phyloP scores from a whole-genome alignment of 495 filamentous ascomycete genomes.

The Tuber brumale region DNA sequence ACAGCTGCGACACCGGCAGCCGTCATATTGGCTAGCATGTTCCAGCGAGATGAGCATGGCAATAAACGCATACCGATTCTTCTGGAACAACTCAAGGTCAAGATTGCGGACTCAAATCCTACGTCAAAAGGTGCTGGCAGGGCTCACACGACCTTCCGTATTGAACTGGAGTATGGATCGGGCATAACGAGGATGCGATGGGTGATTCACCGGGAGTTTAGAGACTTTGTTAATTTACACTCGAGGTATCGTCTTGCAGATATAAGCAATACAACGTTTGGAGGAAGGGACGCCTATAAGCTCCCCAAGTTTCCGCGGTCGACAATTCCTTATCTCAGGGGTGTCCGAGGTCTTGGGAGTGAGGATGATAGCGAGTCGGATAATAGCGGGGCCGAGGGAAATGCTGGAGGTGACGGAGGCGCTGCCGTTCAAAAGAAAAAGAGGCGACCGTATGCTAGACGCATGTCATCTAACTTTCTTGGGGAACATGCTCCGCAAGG shows the following conservation, averaged over 20 bases:
- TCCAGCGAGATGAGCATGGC: conserved; percentile 92
- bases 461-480: conserved; percentile 48
- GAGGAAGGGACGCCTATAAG: conserved; percentile 46
- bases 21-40: conserved; percentile 89
- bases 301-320: conserved; percentile 83
- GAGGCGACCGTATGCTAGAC: conserved; percentile 55
- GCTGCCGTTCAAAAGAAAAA: conserved; percentile 54
- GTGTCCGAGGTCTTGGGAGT: conserved; percentile 70
- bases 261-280: conserved; percentile 57
- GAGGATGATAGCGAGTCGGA: conserved; percentile 72
- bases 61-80: conserved; percentile 91
- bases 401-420: conserved; percentile 44
- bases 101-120: conserved; percentile 65
- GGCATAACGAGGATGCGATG: conserved; percentile 95
- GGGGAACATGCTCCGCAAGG: conserved; percentile 41
- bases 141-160: conserved; percentile 71
- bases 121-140: conserved; percentile 27
- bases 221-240: conserved; percentile 89
- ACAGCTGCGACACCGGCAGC: conserved; percentile 86
- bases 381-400: conserved; percentile 54
- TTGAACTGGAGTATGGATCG: conserved; percentile 93
- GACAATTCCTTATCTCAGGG: conserved; percentile 85
- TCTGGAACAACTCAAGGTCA: conserved; percentile 87
- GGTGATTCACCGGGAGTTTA: conserved; percentile 78
- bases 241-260: conserved; percentile 81